phyloP scores from a whole-genome alignment of 2,329 filamentous ascomycete species.

The Alternaria angustiovoidea region DNA sequence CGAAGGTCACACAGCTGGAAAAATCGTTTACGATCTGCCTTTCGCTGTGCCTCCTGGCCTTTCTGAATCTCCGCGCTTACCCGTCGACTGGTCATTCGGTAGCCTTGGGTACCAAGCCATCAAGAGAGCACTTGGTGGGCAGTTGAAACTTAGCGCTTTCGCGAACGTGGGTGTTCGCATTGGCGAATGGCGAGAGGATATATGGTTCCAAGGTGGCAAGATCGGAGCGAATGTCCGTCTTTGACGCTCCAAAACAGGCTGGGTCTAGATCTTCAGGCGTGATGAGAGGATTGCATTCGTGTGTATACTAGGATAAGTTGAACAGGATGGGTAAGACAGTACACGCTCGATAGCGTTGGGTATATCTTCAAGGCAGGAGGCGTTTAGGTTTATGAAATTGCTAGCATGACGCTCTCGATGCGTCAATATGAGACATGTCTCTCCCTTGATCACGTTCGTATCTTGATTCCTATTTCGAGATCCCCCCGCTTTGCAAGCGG shows the following conservation, averaged over 20 bases:
- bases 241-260: constrained; percentile 23
- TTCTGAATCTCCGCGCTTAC: constrained; percentile 76
- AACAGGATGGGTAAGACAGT: not conserved
- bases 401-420: not conserved
- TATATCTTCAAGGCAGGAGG: not conserved
- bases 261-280: not conserved
- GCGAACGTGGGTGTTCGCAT: constrained; percentile 79
- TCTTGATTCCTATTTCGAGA: not conserved
- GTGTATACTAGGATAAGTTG: constrained; percentile 2
- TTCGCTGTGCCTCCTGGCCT: constrained; percentile 80
- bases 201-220: constrained; percentile 60
- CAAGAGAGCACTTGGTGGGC: constrained; percentile 79
- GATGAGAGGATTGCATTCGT: not conserved
- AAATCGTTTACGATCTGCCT: constrained; percentile 75
- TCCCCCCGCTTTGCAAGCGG: not conserved
- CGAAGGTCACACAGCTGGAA: constrained; percentile 79
- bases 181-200: constrained; percentile 73
- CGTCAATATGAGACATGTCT: not conserved
- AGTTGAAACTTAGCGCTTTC: constrained; percentile 77
- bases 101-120: constrained; percentile 86
- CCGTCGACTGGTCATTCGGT: constrained; percentile 80
- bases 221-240: constrained; percentile 59
- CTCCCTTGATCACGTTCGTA: not conserved
- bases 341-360: not conserved
- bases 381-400: not conserved